phyloP scores from a whole-genome alignment of 768 basidiomycete species.

The Boletus coccyginus region DNA sequence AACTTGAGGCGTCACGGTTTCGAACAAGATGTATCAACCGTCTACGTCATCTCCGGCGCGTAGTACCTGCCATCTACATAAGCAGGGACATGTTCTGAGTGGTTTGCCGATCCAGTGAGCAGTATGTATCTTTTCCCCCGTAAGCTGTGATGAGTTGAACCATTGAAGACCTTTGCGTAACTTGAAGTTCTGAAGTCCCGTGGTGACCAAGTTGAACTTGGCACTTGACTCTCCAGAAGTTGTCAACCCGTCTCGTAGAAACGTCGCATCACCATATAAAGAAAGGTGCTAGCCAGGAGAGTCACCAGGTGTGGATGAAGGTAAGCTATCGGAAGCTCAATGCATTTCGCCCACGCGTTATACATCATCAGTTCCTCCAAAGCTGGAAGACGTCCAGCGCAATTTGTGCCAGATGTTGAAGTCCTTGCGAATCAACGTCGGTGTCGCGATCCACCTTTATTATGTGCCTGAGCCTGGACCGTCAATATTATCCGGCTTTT shows the following conservation, averaged over 20 bases:
- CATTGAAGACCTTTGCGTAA: no score
- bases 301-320: neutral
- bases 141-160: no score
- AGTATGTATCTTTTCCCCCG: no score
- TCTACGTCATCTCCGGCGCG: neutral
- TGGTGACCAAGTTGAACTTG: neutral
- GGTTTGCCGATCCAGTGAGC: no score
- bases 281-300: neutral
- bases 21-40: slow-evolving; percentile 18
- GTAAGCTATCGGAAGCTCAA: neutral
- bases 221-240: neutral
- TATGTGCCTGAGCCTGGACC: neutral
- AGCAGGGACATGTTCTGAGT: neutral
- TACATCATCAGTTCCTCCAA: neutral
- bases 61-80: neutral
- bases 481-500: neutral
- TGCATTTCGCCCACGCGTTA: neutral
- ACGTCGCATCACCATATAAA: neutral
- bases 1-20: no score
- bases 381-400: neutral
- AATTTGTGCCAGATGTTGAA: neutral
- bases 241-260: neutral
- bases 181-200: no score
- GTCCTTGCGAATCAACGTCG: neutral
- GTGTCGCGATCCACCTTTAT: neutral